Evolutionary conservation across 257 asterid genomes (phyloP).

Genomic region (Parsonsia alboflavescens): DNA sequence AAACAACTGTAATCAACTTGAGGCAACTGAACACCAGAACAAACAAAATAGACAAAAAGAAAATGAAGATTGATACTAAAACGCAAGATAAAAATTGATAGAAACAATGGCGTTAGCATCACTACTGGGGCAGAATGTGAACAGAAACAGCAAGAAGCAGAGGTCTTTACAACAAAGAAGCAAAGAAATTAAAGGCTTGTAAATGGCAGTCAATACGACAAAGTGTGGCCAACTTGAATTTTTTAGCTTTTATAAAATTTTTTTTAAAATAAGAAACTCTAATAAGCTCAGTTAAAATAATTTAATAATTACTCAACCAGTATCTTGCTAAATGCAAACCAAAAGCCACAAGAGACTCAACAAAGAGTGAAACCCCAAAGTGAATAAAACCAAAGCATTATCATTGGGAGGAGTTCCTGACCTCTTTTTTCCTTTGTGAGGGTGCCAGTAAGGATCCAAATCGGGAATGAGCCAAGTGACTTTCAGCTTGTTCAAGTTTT

Average conservation of each 20-base stretch:
- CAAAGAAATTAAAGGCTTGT: background rate
- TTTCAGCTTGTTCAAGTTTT: conserved; percentile 97
- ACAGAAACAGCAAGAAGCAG: background rate
- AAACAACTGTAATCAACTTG: background rate
- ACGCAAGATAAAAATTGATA: background rate
- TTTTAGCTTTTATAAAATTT: too few relatives aligned
- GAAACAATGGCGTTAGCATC: background rate
- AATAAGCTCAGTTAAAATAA: background rate
- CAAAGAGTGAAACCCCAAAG: background rate
- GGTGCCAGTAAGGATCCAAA: conserved; percentile 66
- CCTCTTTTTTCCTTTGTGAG: conserved; percentile 90
- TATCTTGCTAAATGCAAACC: background rate
- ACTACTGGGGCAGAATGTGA: background rate
- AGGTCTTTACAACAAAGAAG: background rate
- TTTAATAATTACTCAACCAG: background rate
- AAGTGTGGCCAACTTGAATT: background rate
- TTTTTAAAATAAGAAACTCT: too few relatives aligned
- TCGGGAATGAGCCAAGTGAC: conserved; percentile 82
- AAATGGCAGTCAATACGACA: background rate
- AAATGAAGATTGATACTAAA: background rate
- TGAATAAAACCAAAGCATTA: background rate
- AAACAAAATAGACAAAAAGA: background rate
- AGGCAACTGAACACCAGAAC: background rate
- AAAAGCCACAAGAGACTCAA: background rate
- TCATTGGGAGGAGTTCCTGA: conserved; percentile 18